These are phyloP conservation scores for Erodium maritimum DNA, from an alignment of 345 rosid species.

Conservation along the genomic window DNA sequence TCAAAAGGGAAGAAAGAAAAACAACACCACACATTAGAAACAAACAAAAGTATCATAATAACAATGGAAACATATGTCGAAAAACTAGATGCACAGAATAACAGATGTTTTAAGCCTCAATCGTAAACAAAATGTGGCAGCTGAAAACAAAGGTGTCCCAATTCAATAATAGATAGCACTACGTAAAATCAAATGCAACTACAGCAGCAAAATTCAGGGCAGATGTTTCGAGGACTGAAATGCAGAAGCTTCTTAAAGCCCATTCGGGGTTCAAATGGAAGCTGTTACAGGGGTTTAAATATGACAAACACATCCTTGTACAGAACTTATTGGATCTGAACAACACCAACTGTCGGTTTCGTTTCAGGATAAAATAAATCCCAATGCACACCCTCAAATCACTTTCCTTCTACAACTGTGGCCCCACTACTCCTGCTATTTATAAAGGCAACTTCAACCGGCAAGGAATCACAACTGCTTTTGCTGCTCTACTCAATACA, in stretches of 20 bases:
- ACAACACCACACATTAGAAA: not conserved
- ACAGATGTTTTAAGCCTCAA: not conserved
- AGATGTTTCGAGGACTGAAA: not conserved
- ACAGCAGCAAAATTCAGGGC: not conserved
- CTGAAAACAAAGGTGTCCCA: not conserved
- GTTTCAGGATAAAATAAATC: not conserved
- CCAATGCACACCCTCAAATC: not conserved
- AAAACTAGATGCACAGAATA: not conserved
- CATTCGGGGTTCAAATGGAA: no score
- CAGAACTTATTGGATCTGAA: not conserved
- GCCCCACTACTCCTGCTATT: not conserved
- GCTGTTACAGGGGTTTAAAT: no score
- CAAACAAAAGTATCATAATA: no score
- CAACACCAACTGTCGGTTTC: not conserved
- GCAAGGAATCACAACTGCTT: not conserved
- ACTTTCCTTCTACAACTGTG: not conserved
- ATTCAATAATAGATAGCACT: no score
- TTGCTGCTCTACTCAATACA: not conserved
- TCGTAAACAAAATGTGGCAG: not conserved
- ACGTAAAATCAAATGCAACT: no score
- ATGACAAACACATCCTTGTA: not conserved
- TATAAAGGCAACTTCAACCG: not conserved
- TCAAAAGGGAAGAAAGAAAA: conserved; percentile 8
- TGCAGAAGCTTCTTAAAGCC: not conserved
- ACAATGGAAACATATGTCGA: not conserved